A percentile compares a stretch with the other conserved stretches of the same genome.
These are phyloP conservation scores for Aspergillus japonicus DNA, from an alignment of 2,329 filamentous ascomycete genomes.

Conservation along the genomic window DNA sequence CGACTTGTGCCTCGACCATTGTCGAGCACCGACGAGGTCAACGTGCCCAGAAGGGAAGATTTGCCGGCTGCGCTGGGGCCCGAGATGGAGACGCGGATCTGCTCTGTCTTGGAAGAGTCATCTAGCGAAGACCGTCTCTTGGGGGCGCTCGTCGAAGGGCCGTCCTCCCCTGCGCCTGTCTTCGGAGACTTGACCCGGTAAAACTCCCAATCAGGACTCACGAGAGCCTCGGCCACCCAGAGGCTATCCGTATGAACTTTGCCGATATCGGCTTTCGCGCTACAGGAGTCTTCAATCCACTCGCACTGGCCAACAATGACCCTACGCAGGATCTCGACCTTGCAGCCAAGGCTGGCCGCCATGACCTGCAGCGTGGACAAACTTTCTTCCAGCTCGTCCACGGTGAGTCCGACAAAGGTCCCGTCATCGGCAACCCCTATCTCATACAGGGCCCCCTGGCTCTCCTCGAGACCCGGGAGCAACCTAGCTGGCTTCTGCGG, in stretches of 20 bases:
- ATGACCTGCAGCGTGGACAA: conserved; percentile 80
- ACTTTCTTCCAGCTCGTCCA: conserved; percentile 91
- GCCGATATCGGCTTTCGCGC: conserved; percentile 20
- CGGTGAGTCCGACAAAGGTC: conserved; percentile 79
- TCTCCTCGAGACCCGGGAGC: conserved; percentile 81
- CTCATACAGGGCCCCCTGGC: conserved; percentile 89
- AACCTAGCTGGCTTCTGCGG: conserved; percentile 55
- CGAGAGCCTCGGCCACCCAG: conserved; percentile 85
- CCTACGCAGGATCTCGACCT: conserved; percentile 75
- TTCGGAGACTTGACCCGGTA: conserved; percentile 27
- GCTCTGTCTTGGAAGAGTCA: conserved; percentile 59
- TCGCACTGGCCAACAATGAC: conserved; percentile 85
- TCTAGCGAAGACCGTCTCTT: conserved; percentile 14
- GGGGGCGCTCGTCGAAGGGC: not conserved
- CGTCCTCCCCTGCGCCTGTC: conserved; percentile 1
- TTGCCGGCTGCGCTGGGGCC: conserved; percentile 91
- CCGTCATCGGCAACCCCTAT: conserved; percentile 96
- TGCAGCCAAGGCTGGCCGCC: conserved; percentile 88
- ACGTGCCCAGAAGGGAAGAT: conserved; percentile 81
- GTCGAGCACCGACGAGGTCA: conserved; percentile 84
- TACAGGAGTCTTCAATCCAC: conserved; percentile 36
- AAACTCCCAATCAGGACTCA: conserved; percentile 67
- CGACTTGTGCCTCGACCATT: conserved; percentile 90
- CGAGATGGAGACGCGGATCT: conserved; percentile 81
- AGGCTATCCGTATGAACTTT: conserved; percentile 55